phyloP scores from a whole-genome alignment of 345 rosid species.

The Eutrema heterophyllum region DNA sequence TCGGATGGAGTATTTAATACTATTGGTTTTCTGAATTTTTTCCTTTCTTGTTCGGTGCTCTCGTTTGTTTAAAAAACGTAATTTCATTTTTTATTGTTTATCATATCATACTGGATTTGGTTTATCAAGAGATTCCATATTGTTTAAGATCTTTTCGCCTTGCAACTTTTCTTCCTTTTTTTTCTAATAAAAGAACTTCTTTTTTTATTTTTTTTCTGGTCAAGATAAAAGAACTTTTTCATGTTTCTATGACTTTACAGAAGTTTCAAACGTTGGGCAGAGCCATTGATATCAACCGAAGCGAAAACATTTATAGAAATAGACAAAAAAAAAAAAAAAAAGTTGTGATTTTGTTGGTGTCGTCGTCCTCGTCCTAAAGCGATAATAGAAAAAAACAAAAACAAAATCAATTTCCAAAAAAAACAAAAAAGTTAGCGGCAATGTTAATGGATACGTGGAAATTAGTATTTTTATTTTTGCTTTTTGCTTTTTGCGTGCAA shows the following conservation, averaged over 20 bases:
- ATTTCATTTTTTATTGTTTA: too few species aligned
- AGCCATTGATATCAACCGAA: neutral
- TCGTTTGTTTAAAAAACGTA: too few species aligned
- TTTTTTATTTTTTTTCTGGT: neutral
- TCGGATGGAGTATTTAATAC: too few species aligned
- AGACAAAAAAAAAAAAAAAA: neutral
- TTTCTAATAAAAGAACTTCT: too few species aligned
- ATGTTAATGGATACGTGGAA: constrained; percentile 12
- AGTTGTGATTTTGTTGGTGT: neutral
- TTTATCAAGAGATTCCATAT: too few species aligned
- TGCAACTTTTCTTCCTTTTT: too few species aligned
- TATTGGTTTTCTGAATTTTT: too few species aligned
- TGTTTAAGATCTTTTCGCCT: too few species aligned
- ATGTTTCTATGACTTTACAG: neutral
- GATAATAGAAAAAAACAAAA: neutral
- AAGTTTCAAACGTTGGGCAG: neutral
- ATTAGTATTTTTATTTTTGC: neutral
- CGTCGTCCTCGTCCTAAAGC: neutral
- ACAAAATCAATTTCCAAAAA: too few species aligned
- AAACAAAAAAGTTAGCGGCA: neutral
- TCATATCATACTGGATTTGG: too few species aligned
- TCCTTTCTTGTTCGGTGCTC: too few species aligned
- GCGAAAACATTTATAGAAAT: neutral
- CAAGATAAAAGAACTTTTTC: neutral
- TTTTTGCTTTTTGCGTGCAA: neutral